Conservation (phyloP, 352 stramenopile genomes). For the Pythium brachiatum region DNA sequence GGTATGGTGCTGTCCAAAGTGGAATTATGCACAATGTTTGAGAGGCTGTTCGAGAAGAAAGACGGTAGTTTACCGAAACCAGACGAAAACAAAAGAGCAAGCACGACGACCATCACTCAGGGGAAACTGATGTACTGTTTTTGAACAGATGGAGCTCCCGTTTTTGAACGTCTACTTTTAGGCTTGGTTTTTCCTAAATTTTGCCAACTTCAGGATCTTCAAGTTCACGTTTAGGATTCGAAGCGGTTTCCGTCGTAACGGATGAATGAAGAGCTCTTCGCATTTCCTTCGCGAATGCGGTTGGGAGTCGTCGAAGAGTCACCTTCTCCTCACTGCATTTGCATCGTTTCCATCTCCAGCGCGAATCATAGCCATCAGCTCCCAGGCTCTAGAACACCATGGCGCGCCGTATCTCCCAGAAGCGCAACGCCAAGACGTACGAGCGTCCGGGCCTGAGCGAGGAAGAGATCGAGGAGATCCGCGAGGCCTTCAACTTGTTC, state of each 20-base stretch:
- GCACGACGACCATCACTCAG: not conserved
- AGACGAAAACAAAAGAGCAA: not conserved
- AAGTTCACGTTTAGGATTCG: not conserved
- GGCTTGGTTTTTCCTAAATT: not conserved
- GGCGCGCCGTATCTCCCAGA: slow-evolving; percentile 74
- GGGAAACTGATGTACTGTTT: not conserved
- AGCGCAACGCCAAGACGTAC: slow-evolving; percentile 90
- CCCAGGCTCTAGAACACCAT: slow-evolving; percentile 22
- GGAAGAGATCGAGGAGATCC: slow-evolving; percentile 95
- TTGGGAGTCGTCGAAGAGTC: not conserved
- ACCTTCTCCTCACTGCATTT: slow-evolving; percentile 4
- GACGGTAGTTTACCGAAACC: not conserved
- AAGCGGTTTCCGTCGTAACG: not conserved
- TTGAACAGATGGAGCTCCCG: not conserved
- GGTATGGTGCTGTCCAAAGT: not conserved
- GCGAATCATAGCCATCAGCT: not conserved
- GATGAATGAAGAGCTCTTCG: not conserved
- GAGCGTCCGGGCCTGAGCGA: slow-evolving; percentile 88
- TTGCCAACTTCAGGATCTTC: not conserved
- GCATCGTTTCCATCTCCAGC: not conserved
- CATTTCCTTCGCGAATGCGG: not conserved
- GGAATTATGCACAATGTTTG: not conserved
- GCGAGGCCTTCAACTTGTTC: slow-evolving; percentile 97
- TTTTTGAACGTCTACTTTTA: not conserved
- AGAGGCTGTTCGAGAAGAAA: slow-evolving; percentile 1